Percentiles rank a stretch among this genome's conserved stretches.
phyloP scores from a whole-genome alignment of 2,329 filamentous ascomycete genomes.

The Cytospora schulzeri region DNA sequence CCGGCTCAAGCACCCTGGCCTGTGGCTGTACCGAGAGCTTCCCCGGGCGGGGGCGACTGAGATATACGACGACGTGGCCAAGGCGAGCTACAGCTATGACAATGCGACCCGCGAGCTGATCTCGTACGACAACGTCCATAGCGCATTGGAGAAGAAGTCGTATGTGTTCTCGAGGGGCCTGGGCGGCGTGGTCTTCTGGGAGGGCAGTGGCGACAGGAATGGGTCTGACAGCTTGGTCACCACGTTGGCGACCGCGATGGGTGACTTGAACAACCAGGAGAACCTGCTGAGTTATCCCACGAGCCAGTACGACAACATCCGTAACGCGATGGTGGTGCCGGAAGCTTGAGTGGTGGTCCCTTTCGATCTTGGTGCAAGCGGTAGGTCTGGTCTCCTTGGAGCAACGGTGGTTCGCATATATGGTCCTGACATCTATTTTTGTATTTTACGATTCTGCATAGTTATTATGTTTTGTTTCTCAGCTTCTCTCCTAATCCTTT shows the following conservation, averaged over 20 bases:
- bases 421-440: background rate
- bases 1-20: slow-evolving; percentile 52
- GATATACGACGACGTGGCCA: slow-evolving; percentile 56
- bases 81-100: slow-evolving; percentile 76
- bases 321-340: slow-evolving; percentile 33
- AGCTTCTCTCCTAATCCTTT: background rate
- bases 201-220: slow-evolving; percentile 67
- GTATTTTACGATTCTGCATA: background rate
- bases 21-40: slow-evolving; percentile 75
- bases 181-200: slow-evolving; percentile 85
- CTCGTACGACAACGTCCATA: slow-evolving; percentile 66
- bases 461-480: background rate
- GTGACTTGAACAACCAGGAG: slow-evolving; percentile 48
- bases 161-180: slow-evolving; percentile 64
- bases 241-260: slow-evolving; percentile 50
- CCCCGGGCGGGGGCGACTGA: slow-evolving; percentile 62
- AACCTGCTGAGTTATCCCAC: slow-evolving; percentile 60
- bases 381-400: background rate
- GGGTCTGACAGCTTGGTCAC: slow-evolving; percentile 60
- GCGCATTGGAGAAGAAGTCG: slow-evolving; percentile 61
- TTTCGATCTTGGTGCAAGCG: too few species aligned
- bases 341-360: background rate
- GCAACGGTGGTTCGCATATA: slow-evolving; percentile 8
- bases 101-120: slow-evolving; percentile 60
- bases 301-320: slow-evolving; percentile 62